Base-by-base conservation (phyloP, 805 yeast species). In the Danielia oregonensis region DNA sequence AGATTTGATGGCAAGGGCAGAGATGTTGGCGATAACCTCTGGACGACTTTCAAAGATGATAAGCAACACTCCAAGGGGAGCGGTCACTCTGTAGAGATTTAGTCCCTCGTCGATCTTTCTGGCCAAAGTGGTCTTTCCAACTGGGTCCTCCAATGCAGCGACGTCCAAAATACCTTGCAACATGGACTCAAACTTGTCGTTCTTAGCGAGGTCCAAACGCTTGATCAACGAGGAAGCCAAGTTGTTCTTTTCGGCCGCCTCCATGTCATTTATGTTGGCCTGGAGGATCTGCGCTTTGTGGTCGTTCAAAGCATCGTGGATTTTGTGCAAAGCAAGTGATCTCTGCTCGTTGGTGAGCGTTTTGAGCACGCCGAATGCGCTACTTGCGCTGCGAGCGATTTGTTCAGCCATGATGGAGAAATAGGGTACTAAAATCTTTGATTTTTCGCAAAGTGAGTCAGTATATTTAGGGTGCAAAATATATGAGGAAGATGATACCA, bases 21-120 rank as follows among this genome's bases (percentile, higher is more conserved):
- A 83, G 52, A 93, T 93, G 57, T 93, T 94, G 35, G 98, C 98
- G 66, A 93, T 93, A 8, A 93, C 98, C 58, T 93, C 99, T 24
- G 99, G 99, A 53, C 99, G 76, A 19, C 95, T 79, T 62, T 93
- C 99, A 58, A 93, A 93, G 36, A 93, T 94, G 29, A 93, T 88
- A 42, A 93, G 68, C 29, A 93, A 61, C 0, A 87, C 97, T 13
- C 99, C 99, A 4, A 93, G 88, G 10, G 99, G 98, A 17, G 96
- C 85, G 4, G 96, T 82, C 9, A 91, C 72, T 54, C 96, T 70
- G 59, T 79, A 83, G 40, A 93, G 65, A 32, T 79, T 82, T 44
- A 93, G 74, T n/a, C 86, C 94, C 35, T 87, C 95, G 56, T 93
- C 99, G 21, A 93, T 68, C 57, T 86, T 78, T 27, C 82, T 79